Evolutionary conservation across 73 alveolate genomes (phyloP), one percentile per base, ranked within the genome.

Genomic region (Symbiodinium pilosum): DNA sequence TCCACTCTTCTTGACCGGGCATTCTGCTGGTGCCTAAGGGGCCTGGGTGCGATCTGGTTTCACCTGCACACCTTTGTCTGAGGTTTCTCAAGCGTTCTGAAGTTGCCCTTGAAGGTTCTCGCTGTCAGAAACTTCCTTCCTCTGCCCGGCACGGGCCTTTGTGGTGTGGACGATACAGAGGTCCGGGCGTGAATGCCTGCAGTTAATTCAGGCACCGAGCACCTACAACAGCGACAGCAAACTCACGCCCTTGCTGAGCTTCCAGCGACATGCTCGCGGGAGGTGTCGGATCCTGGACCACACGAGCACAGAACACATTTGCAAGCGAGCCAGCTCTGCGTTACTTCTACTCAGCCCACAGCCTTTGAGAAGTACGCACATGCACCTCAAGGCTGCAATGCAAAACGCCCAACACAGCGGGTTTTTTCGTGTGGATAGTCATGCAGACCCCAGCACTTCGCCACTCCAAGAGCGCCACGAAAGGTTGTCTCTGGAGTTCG

Each of bases 341-440:
- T n/a, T n/a, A n/a, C n/a, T n/a, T n/a, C n/a, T n/a, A 54, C 28
- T 26, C 34, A 9, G 73, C 3, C 32, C 3, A n/a, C 84, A 69
- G 44, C 85, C 85, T 73, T 73, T 73, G 44, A 73, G 85, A 20
- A 73, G 85, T 28, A 73, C 85, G 24, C 85, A 73, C 85, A 73
- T 73, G 85, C 84, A 69, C 84, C 84, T 69, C 34, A 24, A 52
- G 69, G 69, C 28, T 12, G 28, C 28, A 69, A 18, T 69, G 16
- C 36, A 11, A 18, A n/a, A 39, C 7, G 16, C 24, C 41, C 39
- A n/a, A 24, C 21, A 69, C 41, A 20, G 11, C 43, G n/a, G 84
- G 84, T 9, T 4, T 24, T 30, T 69, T 1, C n/a, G 43, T n/a
- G 84, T 2, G 30, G 24, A n/a, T n/a, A n/a, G n/a, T n/a, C n/a